A percentile compares a stretch with the other conserved stretches of the same genome.
Evolutionary conservation across 345 rosid genomes (phyloP).

Genomic region (Aethionema arabicum): DNA sequence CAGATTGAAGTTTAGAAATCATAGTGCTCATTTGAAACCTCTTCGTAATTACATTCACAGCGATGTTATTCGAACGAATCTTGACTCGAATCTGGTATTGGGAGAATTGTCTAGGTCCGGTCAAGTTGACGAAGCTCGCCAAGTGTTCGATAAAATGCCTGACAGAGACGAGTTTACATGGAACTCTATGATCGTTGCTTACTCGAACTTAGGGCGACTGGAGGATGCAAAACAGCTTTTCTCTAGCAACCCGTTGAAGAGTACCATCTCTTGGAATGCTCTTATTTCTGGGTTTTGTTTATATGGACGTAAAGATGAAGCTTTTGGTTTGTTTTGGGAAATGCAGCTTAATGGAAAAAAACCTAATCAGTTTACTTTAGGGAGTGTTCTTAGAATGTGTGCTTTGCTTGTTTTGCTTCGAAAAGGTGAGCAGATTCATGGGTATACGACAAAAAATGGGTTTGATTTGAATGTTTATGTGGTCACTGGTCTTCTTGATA

Average conservation of each 20-base stretch:
- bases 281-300: conserved; percentile 75
- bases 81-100: conserved; percentile 48
- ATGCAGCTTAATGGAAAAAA: conserved; percentile 65
- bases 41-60: conserved; percentile 22
- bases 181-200: conserved; percentile 84
- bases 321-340: conserved; percentile 55
- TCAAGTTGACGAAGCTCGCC: conserved; percentile 61
- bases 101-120: conserved; percentile 51
- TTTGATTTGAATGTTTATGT: conserved; percentile 58
- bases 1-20: conserved; percentile 31
- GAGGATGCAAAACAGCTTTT: conserved; percentile 57
- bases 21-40: conserved; percentile 13
- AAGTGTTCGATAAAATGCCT: conserved; percentile 67
- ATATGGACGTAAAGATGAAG: conserved; percentile 50
- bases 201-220: conserved; percentile 61
- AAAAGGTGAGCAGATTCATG: conserved; percentile 76
- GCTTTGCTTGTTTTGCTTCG: conserved; percentile 44
- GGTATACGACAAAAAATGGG: conserved; percentile 51
- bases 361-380: conserved; percentile 65
- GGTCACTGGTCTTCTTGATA: conserved; percentile 71
- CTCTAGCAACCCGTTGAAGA: conserved; percentile 48
- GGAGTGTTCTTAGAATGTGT: conserved; percentile 67
- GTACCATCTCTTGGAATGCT: conserved; percentile 75
- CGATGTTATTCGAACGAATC: conserved; percentile 32
- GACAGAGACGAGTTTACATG: conserved; percentile 69